Conservation (phyloP, 257 asterid genomes). For the Rehmannia glutinosa region DNA sequence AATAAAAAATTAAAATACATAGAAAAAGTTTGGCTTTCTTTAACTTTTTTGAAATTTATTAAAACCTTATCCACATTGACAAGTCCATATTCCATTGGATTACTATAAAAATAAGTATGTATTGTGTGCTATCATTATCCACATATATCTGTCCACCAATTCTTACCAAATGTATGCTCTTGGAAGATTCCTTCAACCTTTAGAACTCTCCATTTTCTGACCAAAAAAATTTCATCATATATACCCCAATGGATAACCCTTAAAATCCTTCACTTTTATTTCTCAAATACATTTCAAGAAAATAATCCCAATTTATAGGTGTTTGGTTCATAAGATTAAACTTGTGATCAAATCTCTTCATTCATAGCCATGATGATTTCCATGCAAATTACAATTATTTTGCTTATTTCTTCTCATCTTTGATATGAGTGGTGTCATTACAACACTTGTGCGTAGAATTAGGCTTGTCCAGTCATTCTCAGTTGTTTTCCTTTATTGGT, state of each 20-base stretch:
- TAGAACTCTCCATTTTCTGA: constrained; percentile 21
- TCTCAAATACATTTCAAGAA: constrained; percentile 11
- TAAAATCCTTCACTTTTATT: constrained; percentile 12
- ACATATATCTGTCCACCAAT: constrained; percentile 22
- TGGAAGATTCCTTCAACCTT: constrained; percentile 26
- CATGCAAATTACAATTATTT: no score
- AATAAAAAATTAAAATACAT: no score
- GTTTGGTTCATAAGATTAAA: background rate
- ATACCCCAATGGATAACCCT: constrained; percentile 20
- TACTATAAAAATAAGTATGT: background rate
- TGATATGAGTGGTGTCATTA: no score
- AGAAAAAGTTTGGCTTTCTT: constrained; percentile 2
- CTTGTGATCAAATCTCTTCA: background rate
- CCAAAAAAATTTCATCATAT: constrained; percentile 11
- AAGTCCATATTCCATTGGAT: constrained; percentile 18
- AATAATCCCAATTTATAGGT: background rate
- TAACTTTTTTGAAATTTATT: background rate
- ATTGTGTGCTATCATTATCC: constrained; percentile 32
- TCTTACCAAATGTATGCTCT: constrained; percentile 26
- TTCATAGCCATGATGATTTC: no score
- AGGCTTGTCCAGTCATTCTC: constrained; percentile 51
- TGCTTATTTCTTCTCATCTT: no score
- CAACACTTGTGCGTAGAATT: constrained; percentile 23
- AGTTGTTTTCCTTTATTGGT: constrained; percentile 52
- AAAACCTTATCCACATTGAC: constrained; percentile 34